Evolutionary conservation across 106 monocot species (phyloP).

Genomic region (Alisma plantagoaquatica): DNA sequence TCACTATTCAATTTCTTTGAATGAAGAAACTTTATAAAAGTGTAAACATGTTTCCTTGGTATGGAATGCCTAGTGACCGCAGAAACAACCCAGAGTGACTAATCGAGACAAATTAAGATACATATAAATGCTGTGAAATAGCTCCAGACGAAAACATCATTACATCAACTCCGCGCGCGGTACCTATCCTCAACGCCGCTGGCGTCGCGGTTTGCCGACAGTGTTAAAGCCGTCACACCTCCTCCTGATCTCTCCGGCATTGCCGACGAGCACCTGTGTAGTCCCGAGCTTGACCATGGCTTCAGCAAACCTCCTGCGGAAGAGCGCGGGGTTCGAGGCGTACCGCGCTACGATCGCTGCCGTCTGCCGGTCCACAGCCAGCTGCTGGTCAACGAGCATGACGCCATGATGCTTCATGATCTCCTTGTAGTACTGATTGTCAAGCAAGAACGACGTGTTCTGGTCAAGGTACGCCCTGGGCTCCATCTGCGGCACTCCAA

Average conservation of each 20-base stretch:
- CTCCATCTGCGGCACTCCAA: too few species aligned
- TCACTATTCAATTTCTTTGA: too few species aligned
- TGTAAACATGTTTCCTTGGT: too few species aligned
- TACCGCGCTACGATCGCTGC: constrained; percentile 5
- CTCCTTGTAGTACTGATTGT: constrained; percentile 26
- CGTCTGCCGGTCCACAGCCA: constrained; percentile 12
- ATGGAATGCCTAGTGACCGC: too few species aligned
- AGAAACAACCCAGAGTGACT: too few species aligned
- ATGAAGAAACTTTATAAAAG: too few species aligned
- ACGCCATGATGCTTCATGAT: constrained; percentile 17
- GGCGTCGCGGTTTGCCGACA: too few species aligned
- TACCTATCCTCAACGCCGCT: too few species aligned
- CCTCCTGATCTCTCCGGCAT: constrained; percentile 4
- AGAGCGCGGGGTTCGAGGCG: constrained; percentile 1
- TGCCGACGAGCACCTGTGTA: constrained; percentile 14
- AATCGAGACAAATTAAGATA: too few species aligned
- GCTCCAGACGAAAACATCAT: too few species aligned
- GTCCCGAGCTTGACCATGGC: constrained; percentile 36
- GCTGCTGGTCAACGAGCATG: constrained; percentile 28
- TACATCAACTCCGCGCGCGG: too few species aligned
- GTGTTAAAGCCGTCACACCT: background rate
- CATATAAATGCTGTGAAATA: too few species aligned
- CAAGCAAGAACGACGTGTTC: constrained; percentile 3
- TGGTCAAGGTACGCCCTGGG: constrained; percentile 3
- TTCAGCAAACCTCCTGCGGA: constrained; percentile 9